Percentiles rank a stretch among this genome's conserved stretches.
phyloP scores from a whole-genome alignment of 2,329 filamentous ascomycete species.

The Ophiostoma novo-ulmi region DNA sequence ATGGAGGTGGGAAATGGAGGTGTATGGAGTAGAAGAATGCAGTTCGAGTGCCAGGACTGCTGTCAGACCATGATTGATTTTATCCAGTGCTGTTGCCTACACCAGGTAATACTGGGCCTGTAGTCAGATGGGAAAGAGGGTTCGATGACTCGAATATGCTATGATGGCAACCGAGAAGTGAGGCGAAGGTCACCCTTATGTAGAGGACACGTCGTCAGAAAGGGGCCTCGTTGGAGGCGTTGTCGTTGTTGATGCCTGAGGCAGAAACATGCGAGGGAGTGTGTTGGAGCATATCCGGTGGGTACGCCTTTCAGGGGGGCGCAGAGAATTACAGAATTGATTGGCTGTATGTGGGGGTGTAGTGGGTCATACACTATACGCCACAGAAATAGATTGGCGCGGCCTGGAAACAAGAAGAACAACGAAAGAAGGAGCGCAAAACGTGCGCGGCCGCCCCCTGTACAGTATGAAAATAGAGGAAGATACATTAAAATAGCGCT shows the following conservation, averaged over 20 bases:
- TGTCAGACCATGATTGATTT: neutral
- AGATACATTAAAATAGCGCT: neutral
- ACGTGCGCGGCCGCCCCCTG: slow-evolving; percentile 4
- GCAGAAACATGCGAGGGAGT: slow-evolving; percentile 21
- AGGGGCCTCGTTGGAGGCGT: neutral
- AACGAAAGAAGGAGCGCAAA: neutral
- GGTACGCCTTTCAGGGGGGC: slow-evolving; percentile 15
- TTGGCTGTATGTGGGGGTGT: neutral
- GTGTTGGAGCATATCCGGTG: neutral
- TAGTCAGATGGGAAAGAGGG: neutral
- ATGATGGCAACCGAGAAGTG: neutral
- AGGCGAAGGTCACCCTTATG: slow-evolving; percentile 24
- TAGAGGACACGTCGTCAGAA: slow-evolving; percentile 29
- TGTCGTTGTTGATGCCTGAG: slow-evolving; percentile 24
- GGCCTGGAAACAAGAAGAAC: slow-evolving; percentile 14
- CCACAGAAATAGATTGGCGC: slow-evolving; percentile 23
- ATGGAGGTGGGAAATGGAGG: neutral
- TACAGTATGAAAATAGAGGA: neutral
- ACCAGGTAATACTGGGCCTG: slow-evolving; percentile 12
- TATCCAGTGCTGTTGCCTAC: slow-evolving; percentile 24
- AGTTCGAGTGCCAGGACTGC: neutral
- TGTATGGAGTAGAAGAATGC: neutral
- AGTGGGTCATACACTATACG: slow-evolving; percentile 18
- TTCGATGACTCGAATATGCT: neutral
- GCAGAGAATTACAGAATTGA: neutral